phyloP scores from a whole-genome alignment of 345 rosid species.

The Adansonia digitata region DNA sequence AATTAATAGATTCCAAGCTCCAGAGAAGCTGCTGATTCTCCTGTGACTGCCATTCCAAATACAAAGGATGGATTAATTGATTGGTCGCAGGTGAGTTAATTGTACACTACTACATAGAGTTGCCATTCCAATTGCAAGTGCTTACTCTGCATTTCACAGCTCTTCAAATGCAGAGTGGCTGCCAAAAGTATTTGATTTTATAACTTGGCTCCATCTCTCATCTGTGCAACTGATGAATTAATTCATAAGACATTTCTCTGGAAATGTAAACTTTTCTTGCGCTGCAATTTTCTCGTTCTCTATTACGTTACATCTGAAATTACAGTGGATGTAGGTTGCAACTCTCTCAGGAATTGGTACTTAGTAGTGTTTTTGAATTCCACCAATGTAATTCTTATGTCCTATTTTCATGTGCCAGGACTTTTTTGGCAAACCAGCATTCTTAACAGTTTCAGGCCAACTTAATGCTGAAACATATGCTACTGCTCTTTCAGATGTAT shows the following conservation, averaged over 20 bases:
- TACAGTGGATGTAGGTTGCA: neutral
- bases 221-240: neutral
- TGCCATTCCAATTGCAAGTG: neutral
- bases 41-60: conserved; percentile 62
- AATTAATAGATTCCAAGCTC: conserved; percentile 71
- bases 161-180: neutral
- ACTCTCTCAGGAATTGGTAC: neutral
- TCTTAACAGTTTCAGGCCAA: conserved; percentile 97
- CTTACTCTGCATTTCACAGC: neutral
- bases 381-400: conserved; percentile 11
- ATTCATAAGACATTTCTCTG: neutral
- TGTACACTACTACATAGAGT: neutral
- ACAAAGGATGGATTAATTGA: conserved; percentile 73
- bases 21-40: conserved; percentile 49
- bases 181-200: neutral
- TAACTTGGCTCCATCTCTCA: neutral
- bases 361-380: neutral
- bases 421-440: conserved; percentile 95
- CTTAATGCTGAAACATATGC: conserved; percentile 98
- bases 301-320: neutral
- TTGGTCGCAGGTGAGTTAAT: conserved; percentile 77
- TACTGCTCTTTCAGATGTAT: conserved; percentile 93
- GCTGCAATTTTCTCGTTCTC: conserved; percentile 2
- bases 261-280: neutral
- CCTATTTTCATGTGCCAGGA: conserved; percentile 44